These are phyloP conservation scores for Colletotrichum theobromicola DNA, from an alignment of 2,329 filamentous ascomycete species.

Conservation along the genomic window DNA sequence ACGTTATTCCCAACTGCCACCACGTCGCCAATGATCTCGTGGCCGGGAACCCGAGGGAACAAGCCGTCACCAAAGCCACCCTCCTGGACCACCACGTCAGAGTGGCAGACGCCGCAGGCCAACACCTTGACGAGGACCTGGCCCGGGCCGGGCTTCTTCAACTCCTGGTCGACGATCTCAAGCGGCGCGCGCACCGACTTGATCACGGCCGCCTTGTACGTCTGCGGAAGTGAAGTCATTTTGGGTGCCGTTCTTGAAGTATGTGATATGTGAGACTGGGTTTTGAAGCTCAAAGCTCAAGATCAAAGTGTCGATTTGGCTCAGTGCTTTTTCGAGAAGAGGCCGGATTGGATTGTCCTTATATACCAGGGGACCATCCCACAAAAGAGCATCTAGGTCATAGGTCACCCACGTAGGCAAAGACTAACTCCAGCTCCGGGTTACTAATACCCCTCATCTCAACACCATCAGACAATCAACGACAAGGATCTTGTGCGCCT, in stretches of 20 bases:
- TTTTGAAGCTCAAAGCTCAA: neutral
- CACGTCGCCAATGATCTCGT: slow-evolving; percentile 74
- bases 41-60: slow-evolving; percentile 70
- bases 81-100: slow-evolving; percentile 54
- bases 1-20: slow-evolving; percentile 64
- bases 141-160: slow-evolving; percentile 59
- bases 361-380: neutral
- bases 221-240: slow-evolving; percentile 58
- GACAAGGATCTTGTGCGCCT: neutral
- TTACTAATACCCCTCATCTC: neutral
- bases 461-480: neutral
- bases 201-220: slow-evolving; percentile 71
- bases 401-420: neutral
- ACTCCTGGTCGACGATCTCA: slow-evolving; percentile 61
- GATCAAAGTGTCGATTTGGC: neutral
- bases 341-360: neutral
- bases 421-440: neutral
- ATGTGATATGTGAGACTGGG: neutral
- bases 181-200: slow-evolving; percentile 57
- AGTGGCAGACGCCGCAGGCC: slow-evolving; percentile 76
- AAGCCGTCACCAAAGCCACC: slow-evolving; percentile 56
- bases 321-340: rapidly evolving
- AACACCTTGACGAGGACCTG: slow-evolving; percentile 74
- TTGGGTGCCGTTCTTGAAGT: neutral
- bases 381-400: neutral